A percentile compares a stretch with the other conserved stretches of the same genome.
phyloP scores from a whole-genome alignment of 176 grass and related monocot genomes.

The Panicum miliaceum region DNA sequence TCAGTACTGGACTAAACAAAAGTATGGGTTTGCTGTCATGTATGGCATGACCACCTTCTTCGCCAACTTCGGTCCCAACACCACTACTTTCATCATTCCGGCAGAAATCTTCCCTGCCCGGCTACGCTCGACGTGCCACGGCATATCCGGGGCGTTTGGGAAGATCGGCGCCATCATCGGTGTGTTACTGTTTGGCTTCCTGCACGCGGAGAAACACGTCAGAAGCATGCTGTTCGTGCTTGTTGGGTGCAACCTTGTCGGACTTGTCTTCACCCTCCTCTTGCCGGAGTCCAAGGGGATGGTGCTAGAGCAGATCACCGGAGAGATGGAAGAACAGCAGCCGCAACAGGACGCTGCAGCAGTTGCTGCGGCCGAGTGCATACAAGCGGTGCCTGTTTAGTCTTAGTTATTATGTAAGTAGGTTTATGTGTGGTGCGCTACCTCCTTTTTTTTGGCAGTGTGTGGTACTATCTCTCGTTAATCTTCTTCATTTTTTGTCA shows the following conservation, averaged over 20 bases:
- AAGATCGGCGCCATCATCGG: conserved; percentile 45
- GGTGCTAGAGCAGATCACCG: conserved; percentile 37
- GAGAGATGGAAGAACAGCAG: conserved; percentile 10
- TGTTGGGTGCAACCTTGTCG: conserved; percentile 44
- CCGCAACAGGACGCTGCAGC: neutral
- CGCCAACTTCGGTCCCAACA: conserved; percentile 60
- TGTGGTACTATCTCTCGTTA: neutral
- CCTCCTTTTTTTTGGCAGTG: neutral
- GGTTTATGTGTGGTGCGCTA: neutral
- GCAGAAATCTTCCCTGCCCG: conserved; percentile 57
- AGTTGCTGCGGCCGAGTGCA: neutral
- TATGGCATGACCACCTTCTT: conserved; percentile 48
- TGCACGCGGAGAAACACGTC: neutral
- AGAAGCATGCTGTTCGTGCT: conserved; percentile 27
- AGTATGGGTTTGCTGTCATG: conserved; percentile 2
- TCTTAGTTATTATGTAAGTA: neutral
- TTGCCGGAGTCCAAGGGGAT: conserved; percentile 52
- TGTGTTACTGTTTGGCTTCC: conserved; percentile 42
- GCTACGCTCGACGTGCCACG: conserved; percentile 54
- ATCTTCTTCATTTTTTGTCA: neutral
- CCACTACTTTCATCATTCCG: conserved; percentile 53
- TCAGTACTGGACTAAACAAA: neutral
- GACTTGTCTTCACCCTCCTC: conserved; percentile 36
- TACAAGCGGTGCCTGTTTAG: neutral
- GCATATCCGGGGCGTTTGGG: conserved; percentile 47